phyloP scores from a whole-genome alignment of 495 filamentous ascomycete genomes.

The Aspergillus sparsus region DNA sequence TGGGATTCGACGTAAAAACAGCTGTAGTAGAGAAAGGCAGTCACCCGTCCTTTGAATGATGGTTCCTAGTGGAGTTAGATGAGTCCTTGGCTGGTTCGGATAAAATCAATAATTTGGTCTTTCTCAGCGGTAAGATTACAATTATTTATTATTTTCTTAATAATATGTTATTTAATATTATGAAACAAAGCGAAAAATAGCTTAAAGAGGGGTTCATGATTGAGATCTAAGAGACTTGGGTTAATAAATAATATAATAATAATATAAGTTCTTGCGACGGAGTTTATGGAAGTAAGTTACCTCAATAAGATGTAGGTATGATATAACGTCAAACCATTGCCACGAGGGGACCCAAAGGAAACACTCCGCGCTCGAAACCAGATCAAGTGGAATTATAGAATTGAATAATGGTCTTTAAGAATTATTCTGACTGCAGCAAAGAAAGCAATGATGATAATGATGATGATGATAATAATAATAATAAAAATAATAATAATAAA shows the following conservation, averaged over 20 bases:
- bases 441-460: neutral
- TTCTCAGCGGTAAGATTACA: neutral
- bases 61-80: slow-evolving; percentile 6
- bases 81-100: slow-evolving; percentile 16
- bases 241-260: neutral
- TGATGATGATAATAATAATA: neutral
- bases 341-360: neutral
- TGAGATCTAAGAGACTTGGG: slow-evolving; percentile 1
- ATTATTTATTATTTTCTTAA: neutral
- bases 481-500: neutral
- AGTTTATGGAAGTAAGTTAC: no score
- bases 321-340: neutral
- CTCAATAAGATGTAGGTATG: no score
- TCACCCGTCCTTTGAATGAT: slow-evolving; percentile 18
- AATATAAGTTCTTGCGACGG: neutral
- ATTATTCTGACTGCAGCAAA: neutral
- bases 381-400: neutral
- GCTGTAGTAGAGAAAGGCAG: neutral
- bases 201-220: slow-evolving; percentile 1
- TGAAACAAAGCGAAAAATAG: neutral
- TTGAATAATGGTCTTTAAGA: neutral
- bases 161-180: neutral
- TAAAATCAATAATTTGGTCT: slow-evolving; percentile 14
- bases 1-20: slow-evolving; percentile 9
- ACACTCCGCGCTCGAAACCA: neutral